Evolutionary conservation across 495 filamentous ascomycete species (phyloP).

Genomic region (Xylaria acuta): DNA sequence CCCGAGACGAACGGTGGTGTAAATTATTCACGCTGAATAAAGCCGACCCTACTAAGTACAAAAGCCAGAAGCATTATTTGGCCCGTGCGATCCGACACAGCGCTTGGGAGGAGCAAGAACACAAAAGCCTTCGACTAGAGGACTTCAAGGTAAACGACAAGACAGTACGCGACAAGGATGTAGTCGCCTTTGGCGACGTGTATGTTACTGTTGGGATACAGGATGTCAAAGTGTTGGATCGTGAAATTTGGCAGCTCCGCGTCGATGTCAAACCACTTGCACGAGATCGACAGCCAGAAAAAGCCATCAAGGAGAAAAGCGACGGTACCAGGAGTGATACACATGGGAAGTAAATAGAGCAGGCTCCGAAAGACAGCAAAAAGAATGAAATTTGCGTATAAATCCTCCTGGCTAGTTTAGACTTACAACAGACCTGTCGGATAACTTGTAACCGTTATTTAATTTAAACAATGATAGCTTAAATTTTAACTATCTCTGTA

Average conservation of each 20-base stretch:
- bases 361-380: not conserved
- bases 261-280: not conserved
- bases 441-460: not conserved
- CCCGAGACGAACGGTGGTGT: not conserved
- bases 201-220: not conserved
- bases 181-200: not conserved
- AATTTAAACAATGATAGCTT: not conserved
- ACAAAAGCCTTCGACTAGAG: not conserved
- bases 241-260: not conserved
- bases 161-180: not conserved
- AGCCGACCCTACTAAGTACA: constrained; percentile 5
- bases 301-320: not conserved
- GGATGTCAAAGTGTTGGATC: not conserved
- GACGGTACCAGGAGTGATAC: not conserved
- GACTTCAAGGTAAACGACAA: constrained; percentile 1
- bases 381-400: not conserved
- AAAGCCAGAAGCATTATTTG: not conserved
- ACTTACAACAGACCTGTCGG: not conserved
- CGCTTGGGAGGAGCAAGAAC: not conserved
- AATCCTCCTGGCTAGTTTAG: not conserved
- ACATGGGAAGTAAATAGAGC: not conserved
- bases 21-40: not conserved
- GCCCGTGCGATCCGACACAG: not conserved
- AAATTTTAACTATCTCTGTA: not conserved
- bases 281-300: not conserved